Evolutionary conservation across 768 basidiomycete genomes (phyloP), one percentile per base, ranked within the genome.

Genomic region (Artomyces pyxidatus): DNA sequence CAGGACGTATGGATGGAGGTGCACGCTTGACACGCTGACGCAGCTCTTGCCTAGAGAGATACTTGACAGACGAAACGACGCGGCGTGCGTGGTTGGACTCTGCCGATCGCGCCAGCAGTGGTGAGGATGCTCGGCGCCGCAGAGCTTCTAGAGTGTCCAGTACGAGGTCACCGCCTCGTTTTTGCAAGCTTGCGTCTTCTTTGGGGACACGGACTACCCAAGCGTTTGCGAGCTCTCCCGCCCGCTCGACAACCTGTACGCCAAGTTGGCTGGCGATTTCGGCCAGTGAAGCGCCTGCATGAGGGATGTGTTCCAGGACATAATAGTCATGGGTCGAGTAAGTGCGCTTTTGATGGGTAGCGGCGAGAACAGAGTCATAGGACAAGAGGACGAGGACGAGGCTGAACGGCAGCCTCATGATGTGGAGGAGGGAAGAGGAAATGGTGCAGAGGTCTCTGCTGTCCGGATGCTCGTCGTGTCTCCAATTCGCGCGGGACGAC

Each of bases 211-310:
- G 78, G 39, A 96, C 81, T 16, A 99, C 70, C 88, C 89, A 99
- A 66, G 88, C 76, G 48, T 89, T 72, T 25, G 66, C 61, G 5
- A 99, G 76, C 61, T 93, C 85, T 44, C 96, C 93, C 22, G 82
- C 84, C 57, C 80, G 85, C 61, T 94, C 90, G 49, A 98, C 85
- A 42, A 96, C 69, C 66, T 97, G 85, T 19, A 91, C 83, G 12
- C 81, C 82, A 10, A 98, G 73, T 0, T 70, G 64, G 6, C 62
- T 41, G 6, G 81, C 75, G 49, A 84, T 73, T 54, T 87, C 80
- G 48, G 67, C 66, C 52, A 88, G 74, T 56, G 81, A 74, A 55
- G 76, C 72, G 52, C 71, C 68, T 8, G 68, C 63, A 39, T 61
- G 58, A 39, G 86, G 78, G 57, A 74, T 65, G 59, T 87, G 80